Percentiles rank a stretch among this genome's conserved stretches.
phyloP scores from a whole-genome alignment of 768 basidiomycete genomes.

The Ephemerocybe angulata region DNA sequence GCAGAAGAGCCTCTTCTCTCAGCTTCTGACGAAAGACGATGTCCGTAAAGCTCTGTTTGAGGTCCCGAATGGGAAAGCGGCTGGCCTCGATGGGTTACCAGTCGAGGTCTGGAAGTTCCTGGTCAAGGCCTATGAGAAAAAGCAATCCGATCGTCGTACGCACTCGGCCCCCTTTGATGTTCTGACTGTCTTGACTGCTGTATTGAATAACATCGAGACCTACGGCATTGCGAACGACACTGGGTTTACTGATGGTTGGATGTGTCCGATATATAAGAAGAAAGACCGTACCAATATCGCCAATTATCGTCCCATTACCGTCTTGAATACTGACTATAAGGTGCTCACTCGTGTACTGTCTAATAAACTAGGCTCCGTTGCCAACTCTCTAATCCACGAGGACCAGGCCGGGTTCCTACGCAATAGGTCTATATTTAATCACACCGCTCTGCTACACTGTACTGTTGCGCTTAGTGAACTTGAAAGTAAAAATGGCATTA shows the following conservation, averaged over 20 bases:
- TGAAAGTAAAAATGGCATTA: conserved; percentile 19
- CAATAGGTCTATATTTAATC: conserved; percentile 27
- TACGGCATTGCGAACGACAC: conserved; percentile 16
- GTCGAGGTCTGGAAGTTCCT: conserved; percentile 26
- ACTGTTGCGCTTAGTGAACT: conserved; percentile 22
- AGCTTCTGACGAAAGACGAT: background rate
- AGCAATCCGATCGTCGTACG: no score
- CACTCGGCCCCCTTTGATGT: no score
- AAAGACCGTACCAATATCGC: conserved; percentile 25
- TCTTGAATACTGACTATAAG: conserved; percentile 34
- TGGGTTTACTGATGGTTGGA: conserved; percentile 29
- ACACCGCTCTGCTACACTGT: conserved; percentile 23
- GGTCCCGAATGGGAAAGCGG: conserved; percentile 9
- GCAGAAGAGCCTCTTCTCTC: no score
- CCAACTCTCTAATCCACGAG: conserved; percentile 20
- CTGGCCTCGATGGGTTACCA: conserved; percentile 19
- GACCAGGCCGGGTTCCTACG: conserved; percentile 36
- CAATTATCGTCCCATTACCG: conserved; percentile 33
- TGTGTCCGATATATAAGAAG: conserved; percentile 43
- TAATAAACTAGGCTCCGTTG: conserved; percentile 12
- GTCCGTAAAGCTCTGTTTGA: background rate
- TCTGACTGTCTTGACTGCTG: no score
- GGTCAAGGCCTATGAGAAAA: no score
- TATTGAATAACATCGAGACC: conserved; percentile 27
- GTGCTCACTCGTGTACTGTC: conserved; percentile 24